Conservation (phyloP, 2,329 filamentous ascomycete genomes). For the Pezizomycotina sp. region DNA sequence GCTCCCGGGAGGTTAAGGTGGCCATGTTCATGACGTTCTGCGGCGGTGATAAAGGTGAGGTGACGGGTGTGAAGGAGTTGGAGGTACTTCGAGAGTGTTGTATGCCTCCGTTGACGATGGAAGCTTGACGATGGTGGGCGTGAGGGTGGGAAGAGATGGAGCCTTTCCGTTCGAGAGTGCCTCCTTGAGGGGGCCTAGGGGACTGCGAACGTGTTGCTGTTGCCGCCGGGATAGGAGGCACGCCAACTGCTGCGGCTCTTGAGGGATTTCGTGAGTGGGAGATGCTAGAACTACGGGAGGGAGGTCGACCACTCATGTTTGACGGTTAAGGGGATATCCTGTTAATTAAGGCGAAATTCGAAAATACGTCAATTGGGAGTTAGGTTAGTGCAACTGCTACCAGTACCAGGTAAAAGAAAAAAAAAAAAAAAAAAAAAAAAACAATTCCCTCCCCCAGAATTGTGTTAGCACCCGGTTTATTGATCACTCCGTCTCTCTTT, state of each 20-base stretch:
- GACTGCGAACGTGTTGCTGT: constrained; percentile 18
- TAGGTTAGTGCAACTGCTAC: no score
- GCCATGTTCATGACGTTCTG: constrained; percentile 14
- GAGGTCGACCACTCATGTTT: constrained; percentile 15
- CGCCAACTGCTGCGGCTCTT: constrained; percentile 16
- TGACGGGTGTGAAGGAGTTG: constrained; percentile 23
- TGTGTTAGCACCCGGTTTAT: no score
- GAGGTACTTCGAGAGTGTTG: constrained; percentile 52
- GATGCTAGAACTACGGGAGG: constrained; percentile 18
- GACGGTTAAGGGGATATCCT: constrained; percentile 9
- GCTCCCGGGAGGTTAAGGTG: constrained; percentile 15
- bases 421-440: no score
- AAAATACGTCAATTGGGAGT: no score
- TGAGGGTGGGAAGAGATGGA: constrained; percentile 34
- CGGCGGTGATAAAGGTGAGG: constrained; percentile 24
- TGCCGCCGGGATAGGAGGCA: constrained; percentile 10
- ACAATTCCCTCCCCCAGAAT: no score
- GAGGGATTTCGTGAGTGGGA: constrained; percentile 18
- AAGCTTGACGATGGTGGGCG: constrained; percentile 88
- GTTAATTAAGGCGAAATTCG: no score
- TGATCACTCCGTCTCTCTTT: no score
- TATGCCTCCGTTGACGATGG: constrained; percentile 78
- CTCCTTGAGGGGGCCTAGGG: constrained; percentile 16
- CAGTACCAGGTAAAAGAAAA: no score
- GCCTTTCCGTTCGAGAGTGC: constrained; percentile 12